Conservation (phyloP, 306 rosid genomes). For the Alnus rubra region DNA sequence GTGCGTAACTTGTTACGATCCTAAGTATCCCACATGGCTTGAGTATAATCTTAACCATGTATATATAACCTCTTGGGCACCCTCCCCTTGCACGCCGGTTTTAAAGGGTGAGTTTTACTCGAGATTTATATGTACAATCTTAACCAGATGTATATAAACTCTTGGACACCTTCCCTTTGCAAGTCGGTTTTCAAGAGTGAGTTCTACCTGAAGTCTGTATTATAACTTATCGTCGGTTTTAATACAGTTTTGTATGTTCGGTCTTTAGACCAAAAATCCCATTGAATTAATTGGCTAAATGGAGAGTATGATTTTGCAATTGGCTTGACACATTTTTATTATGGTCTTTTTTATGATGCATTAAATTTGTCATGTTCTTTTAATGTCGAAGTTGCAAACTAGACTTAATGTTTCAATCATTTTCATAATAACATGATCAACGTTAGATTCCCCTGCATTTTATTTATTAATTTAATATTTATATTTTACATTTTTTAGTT, state of each 20-base stretch:
- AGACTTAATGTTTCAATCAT: background rate
- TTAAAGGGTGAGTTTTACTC: too few relatives aligned
- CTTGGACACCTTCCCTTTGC: too few relatives aligned
- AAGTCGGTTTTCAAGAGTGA: too few relatives aligned
- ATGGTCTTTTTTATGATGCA: background rate
- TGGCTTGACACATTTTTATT: background rate
- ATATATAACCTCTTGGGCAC: too few relatives aligned
- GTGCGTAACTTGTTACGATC: background rate
- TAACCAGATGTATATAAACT: too few relatives aligned
- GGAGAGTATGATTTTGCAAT: background rate
- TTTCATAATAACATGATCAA: slow-evolving; percentile 4
- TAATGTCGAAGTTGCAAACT: background rate
- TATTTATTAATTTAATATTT: background rate
- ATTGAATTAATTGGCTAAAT: background rate
- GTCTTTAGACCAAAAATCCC: background rate
- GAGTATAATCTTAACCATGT: too few relatives aligned
- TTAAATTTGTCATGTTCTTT: background rate
- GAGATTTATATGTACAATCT: too few relatives aligned
- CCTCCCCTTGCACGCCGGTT: too few relatives aligned
- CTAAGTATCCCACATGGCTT: too few relatives aligned
- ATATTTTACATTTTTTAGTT: slow-evolving; percentile 49
- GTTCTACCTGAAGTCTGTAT: background rate
- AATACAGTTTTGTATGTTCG: background rate
- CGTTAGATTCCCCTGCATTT: background rate
- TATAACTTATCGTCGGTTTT: too few relatives aligned